A percentile compares a stretch with the other conserved stretches of the same genome.
Conservation (phyloP, 73 alveolate genomes). For the Paramecium pentaurelia region DNA sequence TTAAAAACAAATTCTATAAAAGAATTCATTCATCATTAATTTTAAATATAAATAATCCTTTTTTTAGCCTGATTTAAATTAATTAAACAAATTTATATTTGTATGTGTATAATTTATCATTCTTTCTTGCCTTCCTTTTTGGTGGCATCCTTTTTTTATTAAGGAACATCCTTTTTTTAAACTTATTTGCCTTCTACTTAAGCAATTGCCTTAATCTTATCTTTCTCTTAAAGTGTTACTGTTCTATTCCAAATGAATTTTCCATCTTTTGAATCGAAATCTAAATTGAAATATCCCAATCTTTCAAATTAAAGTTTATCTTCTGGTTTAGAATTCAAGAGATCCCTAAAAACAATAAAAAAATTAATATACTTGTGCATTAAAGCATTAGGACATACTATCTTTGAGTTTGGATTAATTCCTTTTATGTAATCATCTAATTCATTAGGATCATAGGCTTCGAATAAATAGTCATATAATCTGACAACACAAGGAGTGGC, state of each 20-base stretch:
- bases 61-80: not conserved
- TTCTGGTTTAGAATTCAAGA: conserved; percentile 72
- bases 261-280: conserved; percentile 85
- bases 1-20: not conserved
- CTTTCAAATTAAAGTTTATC: conserved; percentile 97
- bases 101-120: not conserved
- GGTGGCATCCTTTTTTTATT: not conserved
- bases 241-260: conserved; percentile 80
- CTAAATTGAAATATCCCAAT: conserved; percentile 96
- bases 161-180: not conserved
- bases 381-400: conserved; percentile 73
- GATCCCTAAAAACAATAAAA: conserved; percentile 20
- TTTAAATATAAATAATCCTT: not conserved
- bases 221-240: conserved; percentile 80
- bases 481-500: conserved; percentile 85
- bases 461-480: conserved; percentile 88
- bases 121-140: not conserved
- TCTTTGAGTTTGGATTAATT: conserved; percentile 87
- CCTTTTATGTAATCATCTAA: conserved; percentile 85
- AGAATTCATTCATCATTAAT: not conserved
- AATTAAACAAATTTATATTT: not conserved
- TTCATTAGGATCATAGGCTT: conserved; percentile 79
- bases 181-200: conserved; percentile 37
- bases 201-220: conserved; percentile 69
- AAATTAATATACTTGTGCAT: conserved; percentile 65